Evolutionary conservation across 2,329 filamentous ascomycete genomes (phyloP).

Genomic region (Pseudonectria buxi): DNA sequence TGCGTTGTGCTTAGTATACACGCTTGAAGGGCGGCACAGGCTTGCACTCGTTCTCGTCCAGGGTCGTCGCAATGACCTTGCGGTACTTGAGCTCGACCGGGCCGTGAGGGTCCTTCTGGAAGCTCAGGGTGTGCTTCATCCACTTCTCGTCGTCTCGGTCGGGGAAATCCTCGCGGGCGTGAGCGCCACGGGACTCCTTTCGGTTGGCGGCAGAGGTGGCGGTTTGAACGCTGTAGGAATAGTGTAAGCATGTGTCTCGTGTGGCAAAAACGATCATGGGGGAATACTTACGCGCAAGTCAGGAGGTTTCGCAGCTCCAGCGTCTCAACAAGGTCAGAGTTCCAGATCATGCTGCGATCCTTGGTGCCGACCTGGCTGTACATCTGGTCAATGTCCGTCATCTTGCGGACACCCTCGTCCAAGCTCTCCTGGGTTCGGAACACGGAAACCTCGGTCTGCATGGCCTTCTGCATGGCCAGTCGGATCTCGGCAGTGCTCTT

Average conservation of each 20-base stretch:
- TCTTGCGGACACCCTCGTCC: conserved; percentile 86
- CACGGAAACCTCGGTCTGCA: conserved; percentile 95
- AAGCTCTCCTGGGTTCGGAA: conserved; percentile 93
- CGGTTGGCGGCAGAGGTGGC: conserved; percentile 84
- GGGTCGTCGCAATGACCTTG: conserved; percentile 70
- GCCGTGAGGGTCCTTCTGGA: conserved; percentile 88
- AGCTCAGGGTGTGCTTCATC: conserved; percentile 99
- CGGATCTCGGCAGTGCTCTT: conserved; percentile 86
- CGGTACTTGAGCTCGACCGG: conserved; percentile 83
- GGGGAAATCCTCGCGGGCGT: conserved; percentile 93
- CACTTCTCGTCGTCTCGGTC: conserved; percentile 93
- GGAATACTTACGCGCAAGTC: conserved; percentile 80
- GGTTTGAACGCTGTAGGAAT: conserved; percentile 65
- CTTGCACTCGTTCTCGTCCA: conserved; percentile 96
- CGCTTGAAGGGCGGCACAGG: conserved; percentile 94
- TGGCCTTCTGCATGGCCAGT: conserved; percentile 91
- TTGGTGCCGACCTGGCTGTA: conserved; percentile 87
- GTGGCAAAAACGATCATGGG: not conserved
- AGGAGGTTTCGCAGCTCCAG: conserved; percentile 91
- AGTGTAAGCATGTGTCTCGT: conserved; percentile 7
- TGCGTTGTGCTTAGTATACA: conserved; percentile 57
- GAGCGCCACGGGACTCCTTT: conserved; percentile 95
- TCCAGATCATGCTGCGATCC: conserved; percentile 99
- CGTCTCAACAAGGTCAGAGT: conserved; percentile 93
- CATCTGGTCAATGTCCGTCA: conserved; percentile 72